Evolutionary conservation across 495 filamentous ascomycete genomes (phyloP), one percentile per base, ranked within the genome.

Genomic region (Hypoxylon rickii): DNA sequence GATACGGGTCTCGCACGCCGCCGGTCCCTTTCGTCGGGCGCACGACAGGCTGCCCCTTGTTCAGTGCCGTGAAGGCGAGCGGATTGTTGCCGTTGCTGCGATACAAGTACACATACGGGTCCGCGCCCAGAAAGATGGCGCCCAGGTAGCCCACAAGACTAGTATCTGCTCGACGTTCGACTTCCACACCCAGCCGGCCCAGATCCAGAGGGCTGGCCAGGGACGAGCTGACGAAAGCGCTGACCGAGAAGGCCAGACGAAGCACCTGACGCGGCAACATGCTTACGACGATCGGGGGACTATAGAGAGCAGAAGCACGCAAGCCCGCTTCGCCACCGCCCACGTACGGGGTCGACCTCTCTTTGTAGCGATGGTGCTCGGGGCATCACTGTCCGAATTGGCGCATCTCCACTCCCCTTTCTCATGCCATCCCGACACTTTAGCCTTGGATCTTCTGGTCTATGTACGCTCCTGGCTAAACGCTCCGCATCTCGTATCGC

Each of bases 101-200:
- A 56, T 82, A 81, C 58, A 80, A 79, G 64, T 81, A 82, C 4
- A 81, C 71, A 38, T 72, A 76, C 10, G 79, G 79, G 41, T 79
- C 77, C 33, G 73, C 73, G 10, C 79, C 77, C 13, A 82, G 75
- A 39, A 81, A 82, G 63, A 81, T 79, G 11, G 74, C 78, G 0
- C 77, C 78, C 13, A 81, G 55, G 65, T 81, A 81, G 0, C 77
- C 74, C 8, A 70, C 71, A 1, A 79, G 61, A 39, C 52, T 67
- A 0, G 76, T 13, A 44, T 75, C 74, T n/a, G 71, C 71, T 11
- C 71, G 75, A 12, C 48, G 43, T 26, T 64, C 51, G 4, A 5
- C 52, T 34, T 51, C 43, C 26, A 67, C 13, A 7, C 52, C 64
- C 19, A 58, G 50, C 18, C 61, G 48, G 15, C 41, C 11, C 1